A percentile compares a stretch with the other conserved stretches of the same genome.
These are phyloP conservation scores for Amphibolis antarctica DNA, from an alignment of 106 monocot species.

Conservation along the genomic window DNA sequence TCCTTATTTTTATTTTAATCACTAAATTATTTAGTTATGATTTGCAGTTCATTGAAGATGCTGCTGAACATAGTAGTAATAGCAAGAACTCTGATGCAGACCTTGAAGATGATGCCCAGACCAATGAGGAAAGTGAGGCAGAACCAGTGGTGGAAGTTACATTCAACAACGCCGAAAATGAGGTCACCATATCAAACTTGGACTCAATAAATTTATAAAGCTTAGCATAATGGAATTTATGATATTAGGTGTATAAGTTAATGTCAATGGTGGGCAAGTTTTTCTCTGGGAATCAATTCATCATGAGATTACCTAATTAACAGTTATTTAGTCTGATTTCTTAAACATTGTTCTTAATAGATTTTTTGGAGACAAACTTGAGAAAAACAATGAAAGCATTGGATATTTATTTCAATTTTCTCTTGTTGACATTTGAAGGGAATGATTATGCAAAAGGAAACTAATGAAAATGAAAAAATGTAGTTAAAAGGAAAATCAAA, in stretches of 20 bases:
- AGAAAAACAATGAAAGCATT: too few relatives aligned
- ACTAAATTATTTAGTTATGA: background rate
- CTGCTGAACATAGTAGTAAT: background rate
- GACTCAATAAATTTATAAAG: background rate
- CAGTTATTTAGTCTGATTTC: too few relatives aligned
- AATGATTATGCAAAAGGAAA: too few relatives aligned
- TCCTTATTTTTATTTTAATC: background rate
- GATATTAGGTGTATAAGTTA: background rate
- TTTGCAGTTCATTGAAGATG: conserved; percentile 7
- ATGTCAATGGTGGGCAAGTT: background rate
- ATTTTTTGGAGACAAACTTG: too few relatives aligned
- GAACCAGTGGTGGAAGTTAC: background rate
- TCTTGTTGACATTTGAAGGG: too few relatives aligned
- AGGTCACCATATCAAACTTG: too few relatives aligned
- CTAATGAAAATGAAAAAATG: too few relatives aligned
- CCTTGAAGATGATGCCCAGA: background rate
- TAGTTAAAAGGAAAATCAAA: too few relatives aligned
- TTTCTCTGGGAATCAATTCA: background rate
- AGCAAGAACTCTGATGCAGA: background rate
- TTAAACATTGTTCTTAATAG: too few relatives aligned
- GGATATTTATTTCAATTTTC: too few relatives aligned
- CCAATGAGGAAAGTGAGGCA: background rate
- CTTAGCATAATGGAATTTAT: background rate
- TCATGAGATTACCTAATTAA: too few relatives aligned
- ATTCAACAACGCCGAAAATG: too few relatives aligned